Evolutionary conservation across 345 rosid species (phyloP), one percentile per base, ranked within the genome.

Genomic region (Linum tenue): DNA sequence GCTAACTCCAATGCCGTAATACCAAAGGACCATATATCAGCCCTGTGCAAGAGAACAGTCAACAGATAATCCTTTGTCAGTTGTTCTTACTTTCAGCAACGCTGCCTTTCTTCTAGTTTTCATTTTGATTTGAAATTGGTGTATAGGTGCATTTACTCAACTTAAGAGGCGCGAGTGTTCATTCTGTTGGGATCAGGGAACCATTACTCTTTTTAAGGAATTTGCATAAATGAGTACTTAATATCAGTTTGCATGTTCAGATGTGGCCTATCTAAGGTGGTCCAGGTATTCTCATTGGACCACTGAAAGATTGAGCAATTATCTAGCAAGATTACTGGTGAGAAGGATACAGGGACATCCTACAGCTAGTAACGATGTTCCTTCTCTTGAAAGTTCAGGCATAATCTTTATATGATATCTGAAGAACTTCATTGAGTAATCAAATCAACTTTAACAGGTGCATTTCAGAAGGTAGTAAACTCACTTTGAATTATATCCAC

Each of bases 1-100:
- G 99, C 99, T 87, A 95, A 75, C 78, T 95, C 99, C 67, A 95
- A 75, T 37, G 99, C 99, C 2, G 97, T 91, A 66, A 95, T 95
- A 68, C 99, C 99, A 71, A 95, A 86, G 42, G 99, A 95, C 99
- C 97, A 91, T 38, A 95, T 91, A 77, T 95, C 99, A 72, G 99
- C 99, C 90, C 99, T 95, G 88, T 14, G 16, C 43, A 73, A 65
- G 39, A 65, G 43, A 44, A 44, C 66, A 76, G 66, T 14, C 65
- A 66, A 75, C 48, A 64, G 65, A 74, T 70, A 73, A 64, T 70
- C 60, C 56, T 55, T 55, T 31, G 65, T 53, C 40, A 61, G n/a
- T 42, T 62, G 12, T 69, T 31, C n/a, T 37, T 37, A 9, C 53
- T 36, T 60, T 36, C 5, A 48, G 3, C 53, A 48, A 48, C 2